Base-by-base conservation (phyloP, 345 rosid genomes). In the Lumnitzera racemosa region DNA sequence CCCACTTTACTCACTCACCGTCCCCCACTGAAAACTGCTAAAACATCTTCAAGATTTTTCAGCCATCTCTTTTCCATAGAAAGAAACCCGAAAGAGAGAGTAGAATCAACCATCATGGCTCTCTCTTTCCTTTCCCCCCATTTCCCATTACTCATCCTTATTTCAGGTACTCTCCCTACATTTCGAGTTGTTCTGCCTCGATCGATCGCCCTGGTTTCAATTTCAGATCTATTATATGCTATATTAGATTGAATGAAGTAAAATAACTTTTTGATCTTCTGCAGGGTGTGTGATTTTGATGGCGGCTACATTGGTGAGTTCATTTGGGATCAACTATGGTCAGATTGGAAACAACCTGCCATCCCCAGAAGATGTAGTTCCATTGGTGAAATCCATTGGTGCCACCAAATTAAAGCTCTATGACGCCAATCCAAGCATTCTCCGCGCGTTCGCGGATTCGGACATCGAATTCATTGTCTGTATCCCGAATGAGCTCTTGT, bases 261-360 rank as follows among this genome's bases (percentile, higher is more conserved):
- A 27, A 27, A 27, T 1, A 36, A 4, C 7, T 0, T 36, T 4
- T 36, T n/a, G 29, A 9, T 49, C 52, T 49, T 49, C 24, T 15
- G 10, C 43, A 64, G 67, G 54, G 25, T 48, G 14, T 61, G 14
- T 12, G 41, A 16, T 64, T 29, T 13, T 63, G 16, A 41, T 70
- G n/a, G 76, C 87, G 3, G 5, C 4, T 20, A 48, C 49, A 51
- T 24, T 56, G 69, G 90, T 73, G 24, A 57, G 43, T 66, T 81
- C 96, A 51, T 43, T 90, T 15, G 96, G 99, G 46, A 81, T 95
- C 51, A 95, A 95, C 76, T 95, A 95, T 62, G 97, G 99, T 20
- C 97, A 88, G 49, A 84, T 95, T 50, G 97, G 90, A 12, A 76
- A 90, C 69, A 85, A 95, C 41, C 87, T 95, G 8, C 96, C 97